phyloP scores from a whole-genome alignment of 495 filamentous ascomycete species.

The Daldinia grandis region DNA sequence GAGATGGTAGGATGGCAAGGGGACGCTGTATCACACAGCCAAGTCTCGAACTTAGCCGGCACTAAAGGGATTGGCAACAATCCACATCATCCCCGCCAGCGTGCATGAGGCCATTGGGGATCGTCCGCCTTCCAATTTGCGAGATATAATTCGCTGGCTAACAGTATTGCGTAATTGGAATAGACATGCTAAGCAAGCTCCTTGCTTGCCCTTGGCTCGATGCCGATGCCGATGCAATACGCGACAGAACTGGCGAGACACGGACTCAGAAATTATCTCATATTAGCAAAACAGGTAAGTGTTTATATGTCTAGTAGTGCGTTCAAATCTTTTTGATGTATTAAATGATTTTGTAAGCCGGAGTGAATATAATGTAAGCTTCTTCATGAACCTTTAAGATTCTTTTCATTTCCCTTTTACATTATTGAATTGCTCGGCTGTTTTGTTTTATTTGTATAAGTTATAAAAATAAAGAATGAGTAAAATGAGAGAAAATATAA shows the following conservation, averaged over 20 bases:
- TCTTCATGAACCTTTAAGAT: too few relatives aligned
- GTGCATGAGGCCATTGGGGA: conserved; percentile 27
- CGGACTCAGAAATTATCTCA: neutral
- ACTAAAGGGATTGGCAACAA: conserved; percentile 27
- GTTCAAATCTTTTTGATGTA: too few relatives aligned
- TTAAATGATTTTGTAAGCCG: too few relatives aligned
- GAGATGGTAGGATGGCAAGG: neutral
- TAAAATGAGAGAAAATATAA: too few relatives aligned
- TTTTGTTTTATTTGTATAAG: too few relatives aligned
- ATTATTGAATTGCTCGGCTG: too few relatives aligned
- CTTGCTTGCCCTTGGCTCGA: too few relatives aligned
- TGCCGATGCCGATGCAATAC: neutral
- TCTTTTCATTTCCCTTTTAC: too few relatives aligned
- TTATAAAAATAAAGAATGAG: too few relatives aligned
- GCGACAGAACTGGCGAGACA: neutral
- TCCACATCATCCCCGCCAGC: conserved; percentile 16
- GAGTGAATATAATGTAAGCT: too few relatives aligned
- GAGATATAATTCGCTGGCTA: conserved; percentile 18
- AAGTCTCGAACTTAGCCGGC: conserved; percentile 30
- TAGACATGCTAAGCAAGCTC: too few relatives aligned
- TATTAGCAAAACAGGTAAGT: neutral
- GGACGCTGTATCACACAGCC: conserved; percentile 13
- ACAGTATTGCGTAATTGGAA: neutral
- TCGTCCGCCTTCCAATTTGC: conserved; percentile 13
- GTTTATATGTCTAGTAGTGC: neutral